phyloP scores from a whole-genome alignment of 2,329 filamentous ascomycete species.

The Fusarium keratoplasticum region DNA sequence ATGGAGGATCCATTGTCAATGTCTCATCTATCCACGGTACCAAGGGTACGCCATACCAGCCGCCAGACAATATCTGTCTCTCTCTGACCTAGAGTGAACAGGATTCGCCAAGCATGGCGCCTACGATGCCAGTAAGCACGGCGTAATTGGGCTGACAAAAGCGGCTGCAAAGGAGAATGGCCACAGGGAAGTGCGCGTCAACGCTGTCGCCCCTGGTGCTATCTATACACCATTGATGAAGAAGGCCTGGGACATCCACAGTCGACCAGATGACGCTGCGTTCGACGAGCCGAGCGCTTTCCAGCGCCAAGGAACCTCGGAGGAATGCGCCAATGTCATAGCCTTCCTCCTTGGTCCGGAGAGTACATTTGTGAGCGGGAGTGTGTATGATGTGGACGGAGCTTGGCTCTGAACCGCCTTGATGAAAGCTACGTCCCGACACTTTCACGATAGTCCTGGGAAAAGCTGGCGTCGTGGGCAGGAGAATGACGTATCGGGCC shows the following conservation, averaged over 20 bases:
- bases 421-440: background rate
- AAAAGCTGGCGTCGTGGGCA: background rate
- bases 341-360: slow-evolving; percentile 51
- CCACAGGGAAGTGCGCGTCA: slow-evolving; percentile 56
- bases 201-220: slow-evolving; percentile 61
- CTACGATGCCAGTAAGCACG: slow-evolving; percentile 56
- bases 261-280: slow-evolving; percentile 50
- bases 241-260: slow-evolving; percentile 53
- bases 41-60: slow-evolving; percentile 52
- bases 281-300: slow-evolving; percentile 58
- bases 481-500: background rate
- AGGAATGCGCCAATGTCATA: slow-evolving; percentile 51
- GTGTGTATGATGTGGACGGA: slow-evolving; percentile 59
- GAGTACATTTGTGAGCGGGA: slow-evolving; percentile 52
- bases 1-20: slow-evolving; percentile 70
- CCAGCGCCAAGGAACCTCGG: slow-evolving; percentile 56
- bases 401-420: slow-evolving; percentile 50
- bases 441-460: background rate
- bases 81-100: slow-evolving; percentile 31
- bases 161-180: slow-evolving; percentile 56
- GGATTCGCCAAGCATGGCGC: slow-evolving; percentile 51
- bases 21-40: slow-evolving; percentile 60
- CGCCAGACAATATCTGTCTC: background rate
- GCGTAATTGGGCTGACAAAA: slow-evolving; percentile 51
- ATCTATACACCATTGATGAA: slow-evolving; percentile 64